Evolutionary conservation across 2,329 filamentous ascomycete genomes (phyloP).

Genomic region (Capronia coronata): DNA sequence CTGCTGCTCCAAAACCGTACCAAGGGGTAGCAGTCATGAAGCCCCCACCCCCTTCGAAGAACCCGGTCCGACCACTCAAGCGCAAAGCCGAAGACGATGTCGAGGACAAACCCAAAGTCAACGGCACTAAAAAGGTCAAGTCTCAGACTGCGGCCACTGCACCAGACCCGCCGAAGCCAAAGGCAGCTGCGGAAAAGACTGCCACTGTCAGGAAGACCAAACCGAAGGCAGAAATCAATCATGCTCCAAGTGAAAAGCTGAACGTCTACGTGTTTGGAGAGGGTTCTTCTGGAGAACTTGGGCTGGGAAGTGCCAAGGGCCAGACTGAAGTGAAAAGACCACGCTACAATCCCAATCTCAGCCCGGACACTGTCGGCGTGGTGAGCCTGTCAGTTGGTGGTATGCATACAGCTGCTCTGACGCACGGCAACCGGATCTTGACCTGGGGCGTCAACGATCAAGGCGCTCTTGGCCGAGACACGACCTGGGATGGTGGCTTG

Average conservation of each 20-base stretch:
- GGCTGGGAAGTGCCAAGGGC: constrained; percentile 60
- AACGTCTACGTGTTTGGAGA: constrained; percentile 75
- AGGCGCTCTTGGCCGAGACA: constrained; percentile 68
- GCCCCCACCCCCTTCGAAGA: too few species aligned
- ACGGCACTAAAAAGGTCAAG: constrained; percentile 19
- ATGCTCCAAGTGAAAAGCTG: constrained; percentile 53
- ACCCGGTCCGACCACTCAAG: too few species aligned
- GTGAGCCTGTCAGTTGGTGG: constrained; percentile 56
- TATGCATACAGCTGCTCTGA: constrained; percentile 71
- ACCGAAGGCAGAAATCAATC: constrained; percentile 50
- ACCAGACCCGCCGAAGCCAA: constrained; percentile 1
- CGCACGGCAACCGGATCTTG: constrained; percentile 68
- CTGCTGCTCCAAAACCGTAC: constrained; percentile 7
- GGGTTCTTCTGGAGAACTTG: constrained; percentile 68
- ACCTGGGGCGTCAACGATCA: constrained; percentile 90
- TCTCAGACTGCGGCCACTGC: neutral
- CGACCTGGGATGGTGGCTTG: constrained; percentile 45
- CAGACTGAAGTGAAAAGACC: constrained; percentile 64
- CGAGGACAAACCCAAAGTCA: constrained; percentile 17
- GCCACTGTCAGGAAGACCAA: constrained; percentile 15
- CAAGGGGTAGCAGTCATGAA: too few species aligned
- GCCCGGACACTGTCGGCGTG: constrained; percentile 47
- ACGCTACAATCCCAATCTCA: constrained; percentile 58
- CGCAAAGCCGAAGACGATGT: constrained; percentile 26
- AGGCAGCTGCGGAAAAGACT: constrained; percentile 12